phyloP scores from a whole-genome alignment of 345 rosid species.

The Populus ilicifolia region DNA sequence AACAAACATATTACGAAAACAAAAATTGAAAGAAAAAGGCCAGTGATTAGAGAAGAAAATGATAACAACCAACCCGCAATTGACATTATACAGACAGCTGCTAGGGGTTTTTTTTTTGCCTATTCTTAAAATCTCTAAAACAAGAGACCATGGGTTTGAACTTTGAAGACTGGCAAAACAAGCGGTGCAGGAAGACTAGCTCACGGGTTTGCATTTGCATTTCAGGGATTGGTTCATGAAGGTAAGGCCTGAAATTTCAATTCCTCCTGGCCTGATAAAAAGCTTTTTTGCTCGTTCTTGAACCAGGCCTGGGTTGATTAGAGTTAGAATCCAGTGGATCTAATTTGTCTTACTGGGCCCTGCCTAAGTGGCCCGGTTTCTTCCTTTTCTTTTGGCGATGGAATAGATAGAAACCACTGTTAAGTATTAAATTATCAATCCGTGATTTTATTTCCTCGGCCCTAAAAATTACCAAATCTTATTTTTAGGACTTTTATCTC shows the following conservation, averaged over 20 bases:
- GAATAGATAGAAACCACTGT: neutral
- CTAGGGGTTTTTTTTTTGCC: too few relatives aligned
- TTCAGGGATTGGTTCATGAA: too few relatives aligned
- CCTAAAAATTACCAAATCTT: too few relatives aligned
- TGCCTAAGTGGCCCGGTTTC: neutral
- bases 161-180: neutral
- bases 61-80: neutral
- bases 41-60: neutral
- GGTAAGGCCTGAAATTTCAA: neutral
- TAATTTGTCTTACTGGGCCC: neutral
- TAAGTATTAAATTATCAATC: neutral
- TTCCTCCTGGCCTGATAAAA: neutral
- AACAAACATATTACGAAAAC: neutral
- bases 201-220: neutral
- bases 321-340: neutral
- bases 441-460: neutral
- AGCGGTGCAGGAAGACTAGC: neutral
- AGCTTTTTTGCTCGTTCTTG: neutral
- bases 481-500: too few relatives aligned
- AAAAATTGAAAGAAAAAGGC: neutral
- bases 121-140: neutral
- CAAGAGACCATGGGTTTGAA: neutral
- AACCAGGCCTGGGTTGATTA: neutral
- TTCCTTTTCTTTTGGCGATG: neutral
- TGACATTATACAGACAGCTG: neutral